These are phyloP conservation scores for Mallotus japonicus DNA, from an alignment of 441 rosid genomes.

Conservation along the genomic window DNA sequence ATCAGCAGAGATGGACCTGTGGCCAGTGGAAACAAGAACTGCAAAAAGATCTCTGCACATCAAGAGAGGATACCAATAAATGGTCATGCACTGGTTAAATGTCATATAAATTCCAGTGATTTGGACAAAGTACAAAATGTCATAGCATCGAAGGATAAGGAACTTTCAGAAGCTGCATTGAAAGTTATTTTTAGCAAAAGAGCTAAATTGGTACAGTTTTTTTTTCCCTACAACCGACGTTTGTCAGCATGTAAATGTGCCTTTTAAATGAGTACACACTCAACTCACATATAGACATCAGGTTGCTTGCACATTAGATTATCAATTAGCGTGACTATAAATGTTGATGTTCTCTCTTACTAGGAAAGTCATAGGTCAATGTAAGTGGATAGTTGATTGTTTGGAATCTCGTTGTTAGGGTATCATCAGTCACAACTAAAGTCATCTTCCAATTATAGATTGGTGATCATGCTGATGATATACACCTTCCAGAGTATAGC, in stretches of 20 bases:
- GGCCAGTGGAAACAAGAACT: conserved; percentile 26
- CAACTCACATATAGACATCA: background rate
- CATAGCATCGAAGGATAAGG: conserved; percentile 45
- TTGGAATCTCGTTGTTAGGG: background rate
- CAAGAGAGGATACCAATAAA: conserved; percentile 17
- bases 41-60: conserved; percentile 20
- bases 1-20: conserved; percentile 27
- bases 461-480: background rate
- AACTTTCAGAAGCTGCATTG: conserved; percentile 54
- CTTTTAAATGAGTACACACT: background rate
- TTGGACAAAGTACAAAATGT: conserved; percentile 35
- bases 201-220: conserved; percentile 58
- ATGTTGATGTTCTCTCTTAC: background rate
- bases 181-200: conserved; percentile 51
- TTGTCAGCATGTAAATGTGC: background rate
- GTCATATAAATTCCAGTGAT: conserved; percentile 34
- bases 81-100: conserved; percentile 26
- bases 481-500: background rate
- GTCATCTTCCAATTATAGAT: background rate
- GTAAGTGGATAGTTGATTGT: background rate
- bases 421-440: background rate
- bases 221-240: background rate
- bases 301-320: background rate
- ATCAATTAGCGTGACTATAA: background rate
- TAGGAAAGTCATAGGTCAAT: background rate